phyloP scores from a whole-genome alignment of 768 basidiomycete species.

The Trametes cubensis region DNA sequence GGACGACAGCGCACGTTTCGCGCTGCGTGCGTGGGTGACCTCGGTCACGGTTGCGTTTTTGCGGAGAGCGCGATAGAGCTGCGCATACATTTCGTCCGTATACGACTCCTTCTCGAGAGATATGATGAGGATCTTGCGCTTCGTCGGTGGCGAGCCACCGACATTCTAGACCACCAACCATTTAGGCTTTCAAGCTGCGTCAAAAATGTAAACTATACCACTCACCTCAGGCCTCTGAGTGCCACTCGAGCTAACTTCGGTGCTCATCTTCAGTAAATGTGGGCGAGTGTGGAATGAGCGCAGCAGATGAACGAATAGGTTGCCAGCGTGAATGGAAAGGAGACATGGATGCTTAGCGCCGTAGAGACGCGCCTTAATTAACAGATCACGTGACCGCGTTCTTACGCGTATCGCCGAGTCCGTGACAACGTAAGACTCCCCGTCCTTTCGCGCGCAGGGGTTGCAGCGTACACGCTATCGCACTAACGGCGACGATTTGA shows the following conservation, averaged over 20 bases:
- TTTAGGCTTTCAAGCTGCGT: too few species aligned
- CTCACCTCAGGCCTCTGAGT: too few species aligned
- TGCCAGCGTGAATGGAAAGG: constrained; percentile 1
- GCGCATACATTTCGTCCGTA: constrained; percentile 4
- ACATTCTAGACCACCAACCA: too few species aligned
- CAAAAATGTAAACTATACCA: too few species aligned
- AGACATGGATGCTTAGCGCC: constrained; percentile 29
- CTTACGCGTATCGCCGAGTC: too few species aligned
- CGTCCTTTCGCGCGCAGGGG: too few species aligned
- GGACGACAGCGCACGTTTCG: neutral
- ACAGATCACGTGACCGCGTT: constrained; percentile 40
- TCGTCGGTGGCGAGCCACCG: neutral
- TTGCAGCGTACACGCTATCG: too few species aligned
- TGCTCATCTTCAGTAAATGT: too few species aligned
- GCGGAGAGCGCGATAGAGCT: constrained; percentile 12
- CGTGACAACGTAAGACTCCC: too few species aligned
- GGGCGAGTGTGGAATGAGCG: too few species aligned
- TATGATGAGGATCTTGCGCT: constrained; percentile 11
- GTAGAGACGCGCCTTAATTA: constrained; percentile 25
- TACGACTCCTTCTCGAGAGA: constrained; percentile 18
- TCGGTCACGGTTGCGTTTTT: constrained; percentile 13
- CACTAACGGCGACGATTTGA: too few species aligned
- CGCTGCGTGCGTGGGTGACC: neutral
- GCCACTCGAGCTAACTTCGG: too few species aligned
- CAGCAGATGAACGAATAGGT: neutral